Evolutionary conservation across 2,329 filamentous ascomycete species (phyloP), one percentile per base, ranked within the genome.

Genomic region (Penicillium corylophilum): DNA sequence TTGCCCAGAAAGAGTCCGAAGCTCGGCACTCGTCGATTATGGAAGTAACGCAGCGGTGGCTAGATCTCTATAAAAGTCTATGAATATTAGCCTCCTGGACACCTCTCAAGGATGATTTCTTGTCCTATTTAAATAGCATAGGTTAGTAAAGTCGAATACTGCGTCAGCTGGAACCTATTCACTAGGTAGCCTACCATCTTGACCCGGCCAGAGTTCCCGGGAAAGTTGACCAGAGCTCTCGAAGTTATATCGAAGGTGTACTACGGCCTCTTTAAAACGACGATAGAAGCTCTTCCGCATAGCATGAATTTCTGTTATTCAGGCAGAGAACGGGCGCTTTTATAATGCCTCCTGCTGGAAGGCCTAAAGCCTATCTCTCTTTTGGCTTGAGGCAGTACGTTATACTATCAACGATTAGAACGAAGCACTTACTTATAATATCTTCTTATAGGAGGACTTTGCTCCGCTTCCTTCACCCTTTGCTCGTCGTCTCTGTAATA

Each of bases 401-500:
- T 13, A 15, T 26, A 26, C 8, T 26, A 26, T 5, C 24, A 12
- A 31, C 10, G 2, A 31, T 31, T 31, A 15, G 13, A 15, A 31
- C 2, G 13, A 31, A 31, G 9, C 9, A 26, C 24, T 8, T 26
- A 26, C 9, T 15, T 31, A 31, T 15, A 15, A 12, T 15, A 31
- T 31, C 2, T 10, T 13, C 10, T 13, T 13, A 13, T 15, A 31
- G 29, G 29, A 8, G 29, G 29, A 31, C 29, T 31, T 31, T 15
- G 29, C 29, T 31, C 29, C 40, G 15, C 40, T 45, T 45, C 43
- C 36, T 36, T 29, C 43, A 23, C 43, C 43, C 15, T 45, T 45
- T 45, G 43, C 43, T 35, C 43, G 43, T 45, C 43, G 43, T 45
- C 43, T 45, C 9, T 45, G 43, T 12, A 45, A 36, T 36, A 45